Conservation (phyloP, 306 rosid genomes). For the Inga leiocalycina region DNA sequence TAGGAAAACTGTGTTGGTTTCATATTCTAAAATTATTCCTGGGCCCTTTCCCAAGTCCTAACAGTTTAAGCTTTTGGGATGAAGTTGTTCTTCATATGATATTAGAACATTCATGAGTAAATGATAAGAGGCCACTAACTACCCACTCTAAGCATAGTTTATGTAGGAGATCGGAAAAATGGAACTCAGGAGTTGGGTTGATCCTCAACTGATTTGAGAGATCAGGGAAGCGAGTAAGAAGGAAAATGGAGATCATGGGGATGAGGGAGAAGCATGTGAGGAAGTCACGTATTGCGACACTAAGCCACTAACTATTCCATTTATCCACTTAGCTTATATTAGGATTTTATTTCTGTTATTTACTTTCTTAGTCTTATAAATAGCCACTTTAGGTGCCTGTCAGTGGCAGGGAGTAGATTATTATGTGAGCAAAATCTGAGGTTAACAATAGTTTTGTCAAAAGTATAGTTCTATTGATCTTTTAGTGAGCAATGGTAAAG, state of each 20-base stretch:
- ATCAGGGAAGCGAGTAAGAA: background rate
- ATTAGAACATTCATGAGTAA: background rate
- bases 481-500: background rate
- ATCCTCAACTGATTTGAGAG: background rate
- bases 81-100: background rate
- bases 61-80: background rate
- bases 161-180: background rate
- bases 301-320: background rate
- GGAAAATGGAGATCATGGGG: background rate
- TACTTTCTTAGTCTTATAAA: background rate
- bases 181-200: background rate
- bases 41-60: background rate
- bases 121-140: background rate
- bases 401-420: background rate
- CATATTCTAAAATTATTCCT: background rate
- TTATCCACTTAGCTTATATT: background rate
- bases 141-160: background rate
- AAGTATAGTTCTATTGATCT: constrained; percentile 1
- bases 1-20: constrained; percentile 22
- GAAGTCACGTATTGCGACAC: background rate
- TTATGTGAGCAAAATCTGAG: background rate
- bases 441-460: background rate
- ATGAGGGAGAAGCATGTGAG: background rate
- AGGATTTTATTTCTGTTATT: background rate
- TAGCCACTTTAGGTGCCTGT: background rate